phyloP scores from a whole-genome alignment of 805 yeast species.

The Isabelozyma gotoi region DNA sequence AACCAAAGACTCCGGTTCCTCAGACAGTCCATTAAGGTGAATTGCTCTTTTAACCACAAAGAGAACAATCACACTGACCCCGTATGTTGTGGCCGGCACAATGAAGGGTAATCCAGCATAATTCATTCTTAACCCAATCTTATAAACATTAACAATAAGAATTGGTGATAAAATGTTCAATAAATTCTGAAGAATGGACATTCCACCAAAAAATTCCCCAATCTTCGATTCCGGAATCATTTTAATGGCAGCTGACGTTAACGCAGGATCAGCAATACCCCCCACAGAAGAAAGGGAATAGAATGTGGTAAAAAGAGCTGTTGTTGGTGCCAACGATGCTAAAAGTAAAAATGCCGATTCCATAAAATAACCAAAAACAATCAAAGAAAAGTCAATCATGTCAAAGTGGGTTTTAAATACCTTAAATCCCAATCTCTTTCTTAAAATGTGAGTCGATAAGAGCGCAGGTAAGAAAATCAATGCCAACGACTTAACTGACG shows the following conservation, averaged over 20 bases:
- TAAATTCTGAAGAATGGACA: slow-evolving; percentile 53
- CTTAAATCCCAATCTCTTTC: slow-evolving; percentile 21
- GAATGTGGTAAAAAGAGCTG: slow-evolving; percentile 23
- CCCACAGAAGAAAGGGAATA: slow-evolving; percentile 43
- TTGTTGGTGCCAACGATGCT: slow-evolving; percentile 25
- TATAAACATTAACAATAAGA: slow-evolving; percentile 44
- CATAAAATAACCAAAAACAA: slow-evolving; percentile 29
- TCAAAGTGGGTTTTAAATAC: slow-evolving; percentile 45
- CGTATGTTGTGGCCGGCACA: slow-evolving; percentile 6
- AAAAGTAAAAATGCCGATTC: slow-evolving; percentile 39
- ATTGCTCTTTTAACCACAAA: neutral
- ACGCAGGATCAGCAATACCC: slow-evolving; percentile 49
- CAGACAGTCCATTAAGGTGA: neutral
- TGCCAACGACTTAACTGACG: slow-evolving; percentile 42
- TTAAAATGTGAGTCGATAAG: slow-evolving; percentile 29
- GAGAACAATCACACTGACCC: slow-evolving; percentile 4
- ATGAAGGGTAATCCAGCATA: slow-evolving; percentile 22
- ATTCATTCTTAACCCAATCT: slow-evolving; percentile 14
- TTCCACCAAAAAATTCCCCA: slow-evolving; percentile 17
- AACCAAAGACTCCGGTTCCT: neutral
- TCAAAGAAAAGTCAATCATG: slow-evolving; percentile 40
- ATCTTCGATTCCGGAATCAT: slow-evolving; percentile 49
- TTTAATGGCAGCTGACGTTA: slow-evolving; percentile 56
- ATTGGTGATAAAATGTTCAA: slow-evolving; percentile 50
- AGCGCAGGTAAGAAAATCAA: slow-evolving; percentile 52